Base-by-base conservation (phyloP, 257 asterid genomes). In the Lithospermum erythrorhizon region DNA sequence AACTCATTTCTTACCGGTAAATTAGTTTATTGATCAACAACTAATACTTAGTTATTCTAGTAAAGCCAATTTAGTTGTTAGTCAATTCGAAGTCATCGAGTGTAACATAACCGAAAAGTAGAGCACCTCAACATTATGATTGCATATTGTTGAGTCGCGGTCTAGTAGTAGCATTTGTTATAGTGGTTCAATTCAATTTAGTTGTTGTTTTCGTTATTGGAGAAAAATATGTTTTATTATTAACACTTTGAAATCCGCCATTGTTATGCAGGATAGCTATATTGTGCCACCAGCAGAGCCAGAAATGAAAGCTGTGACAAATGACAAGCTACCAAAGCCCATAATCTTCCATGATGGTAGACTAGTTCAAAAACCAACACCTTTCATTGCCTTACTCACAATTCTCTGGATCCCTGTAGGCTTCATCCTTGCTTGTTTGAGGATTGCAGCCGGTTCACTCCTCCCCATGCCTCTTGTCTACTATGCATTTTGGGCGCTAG, bases 341-440 rank as follows among this genome's bases (percentile, higher is more conserved):
- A 57, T 83, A 18, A 71, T 83, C 4, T 83, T 83, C 83, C 91
- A 83, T 63, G 87, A 83, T 3, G 91, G 91, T 21, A 76, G 87
- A 4, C 64, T 81, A 14, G 87, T 79, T n/a, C 78, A 73, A 21
- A 83, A 77, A 63, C 87, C 81, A 6, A 81, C 78, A 6, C 91
- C 91, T 2, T 17, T 77, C 6, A 55, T 66, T 55, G 79, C 87
- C 6, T 48, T 83, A 0, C 77, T 83, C 52, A 81, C 68, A 55
- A 45, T 83, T 20, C 76, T 83, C 2, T 83, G 91, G 91, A 74
- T 77, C 48, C 91, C 91, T 0, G 19, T 81, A 1, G 91, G 87
- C 11, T 83, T 81, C 65, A 61, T 76, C 61, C 78, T 83, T 0
- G 86, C 91, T 4, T 81, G 87, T 16, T 60, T 83, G 1, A 75